A percentile compares a stretch with the other conserved stretches of the same genome.
Evolutionary conservation across 805 yeast species (phyloP).

Genomic region (Ogataea polymorpha): DNA sequence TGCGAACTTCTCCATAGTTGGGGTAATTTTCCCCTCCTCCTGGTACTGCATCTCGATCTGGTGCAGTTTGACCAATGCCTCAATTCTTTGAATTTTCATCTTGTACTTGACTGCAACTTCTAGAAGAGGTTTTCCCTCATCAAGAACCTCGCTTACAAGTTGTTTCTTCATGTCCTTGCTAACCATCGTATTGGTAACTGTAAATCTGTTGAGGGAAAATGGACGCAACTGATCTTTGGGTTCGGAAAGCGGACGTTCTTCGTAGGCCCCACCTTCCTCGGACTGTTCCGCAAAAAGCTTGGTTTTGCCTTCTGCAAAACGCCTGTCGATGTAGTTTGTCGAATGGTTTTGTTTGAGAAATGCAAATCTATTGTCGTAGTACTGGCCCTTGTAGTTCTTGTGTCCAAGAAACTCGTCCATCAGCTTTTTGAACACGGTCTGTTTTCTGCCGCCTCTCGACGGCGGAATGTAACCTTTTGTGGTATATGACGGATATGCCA

Average conservation of each 20-base stretch:
- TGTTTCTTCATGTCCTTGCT: constrained; percentile 55
- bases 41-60: constrained; percentile 63
- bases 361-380: constrained; percentile 70
- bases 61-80: constrained; percentile 75
- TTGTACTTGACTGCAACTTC: constrained; percentile 77
- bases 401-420: constrained; percentile 81
- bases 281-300: too few species aligned
- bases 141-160: constrained; percentile 50
- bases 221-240: constrained; percentile 53
- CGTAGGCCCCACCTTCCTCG: constrained; percentile 1
- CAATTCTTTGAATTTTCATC: constrained; percentile 79
- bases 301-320: constrained; percentile 37
- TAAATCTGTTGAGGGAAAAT: constrained; percentile 71
- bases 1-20: constrained; percentile 59
- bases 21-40: constrained; percentile 47
- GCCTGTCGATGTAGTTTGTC: constrained; percentile 68
- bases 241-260: constrained; percentile 6
- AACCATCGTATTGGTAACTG: constrained; percentile 63
- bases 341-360: constrained; percentile 62
- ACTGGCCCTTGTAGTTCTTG: constrained; percentile 77
- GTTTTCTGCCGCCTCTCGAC: constrained; percentile 32
- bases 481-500: constrained; percentile 55
- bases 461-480: constrained; percentile 40
- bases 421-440: constrained; percentile 56
- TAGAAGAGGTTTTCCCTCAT: constrained; percentile 56